Conservation (phyloP, 768 basidiomycete species). For the Suillus subaureus region DNA sequence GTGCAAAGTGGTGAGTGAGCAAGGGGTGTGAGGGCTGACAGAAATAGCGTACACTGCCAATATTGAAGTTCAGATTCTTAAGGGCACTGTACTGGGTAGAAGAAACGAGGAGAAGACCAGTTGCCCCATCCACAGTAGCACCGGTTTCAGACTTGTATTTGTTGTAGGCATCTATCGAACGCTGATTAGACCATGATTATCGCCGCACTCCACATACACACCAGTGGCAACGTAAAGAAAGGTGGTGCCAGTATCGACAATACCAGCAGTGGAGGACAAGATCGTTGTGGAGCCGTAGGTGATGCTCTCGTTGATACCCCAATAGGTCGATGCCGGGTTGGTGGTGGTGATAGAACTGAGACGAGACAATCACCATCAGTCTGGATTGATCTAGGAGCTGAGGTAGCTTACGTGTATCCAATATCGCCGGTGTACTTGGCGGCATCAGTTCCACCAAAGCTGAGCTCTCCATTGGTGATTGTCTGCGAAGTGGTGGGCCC, state of each 20-base stretch:
- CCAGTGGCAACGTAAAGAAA: constrained; percentile 49
- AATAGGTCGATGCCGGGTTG: constrained; percentile 50
- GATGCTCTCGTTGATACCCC: constrained; percentile 63
- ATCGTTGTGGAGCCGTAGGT: constrained; percentile 51
- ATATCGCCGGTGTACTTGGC: constrained; percentile 38
- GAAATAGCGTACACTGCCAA: constrained; percentile 5
- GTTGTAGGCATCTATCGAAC: constrained; percentile 27
- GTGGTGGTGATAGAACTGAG: constrained; percentile 48
- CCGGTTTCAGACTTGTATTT: constrained; percentile 21
- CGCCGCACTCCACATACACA: constrained; percentile 15
- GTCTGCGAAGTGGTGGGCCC: constrained; percentile 39
- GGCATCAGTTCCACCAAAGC: constrained; percentile 44
- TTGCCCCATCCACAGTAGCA: constrained; percentile 14
- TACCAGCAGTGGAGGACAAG: constrained; percentile 49
- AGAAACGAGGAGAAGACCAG: constrained; percentile 19
- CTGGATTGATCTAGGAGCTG: neutral
- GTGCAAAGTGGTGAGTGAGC: neutral
- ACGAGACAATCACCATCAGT: neutral
- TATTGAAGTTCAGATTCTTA: constrained; percentile 12
- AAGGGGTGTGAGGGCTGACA: neutral
- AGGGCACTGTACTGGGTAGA: constrained; percentile 9
- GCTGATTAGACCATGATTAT: neutral
- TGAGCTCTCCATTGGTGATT: constrained; percentile 52
- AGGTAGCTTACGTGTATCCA: constrained; percentile 41
- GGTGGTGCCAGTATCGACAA: constrained; percentile 66